Percentiles rank a stretch among this genome's conserved stretches.
phyloP scores from a whole-genome alignment of 2,329 filamentous ascomycete species.

The Sclerotinia nivalis region DNA sequence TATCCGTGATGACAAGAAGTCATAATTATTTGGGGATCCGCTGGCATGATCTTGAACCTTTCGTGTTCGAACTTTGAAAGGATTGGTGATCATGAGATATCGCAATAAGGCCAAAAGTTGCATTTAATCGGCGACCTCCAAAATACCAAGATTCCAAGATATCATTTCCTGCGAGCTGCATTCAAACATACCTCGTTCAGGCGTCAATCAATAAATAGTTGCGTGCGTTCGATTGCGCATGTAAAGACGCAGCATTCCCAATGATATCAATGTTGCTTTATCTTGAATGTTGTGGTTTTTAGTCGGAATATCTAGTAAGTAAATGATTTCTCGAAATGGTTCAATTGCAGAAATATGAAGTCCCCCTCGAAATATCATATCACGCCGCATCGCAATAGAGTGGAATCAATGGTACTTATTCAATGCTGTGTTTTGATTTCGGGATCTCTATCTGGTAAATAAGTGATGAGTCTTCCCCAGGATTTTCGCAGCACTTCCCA shows the following conservation, averaged over 20 bases:
- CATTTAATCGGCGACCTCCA: slow-evolving; percentile 10
- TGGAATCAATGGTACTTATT: neutral
- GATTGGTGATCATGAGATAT: slow-evolving; percentile 22
- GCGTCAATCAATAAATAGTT: slow-evolving; percentile 2
- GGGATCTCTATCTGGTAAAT: neutral
- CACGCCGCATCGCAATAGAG: neutral
- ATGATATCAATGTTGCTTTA: neutral
- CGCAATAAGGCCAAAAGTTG: slow-evolving; percentile 18
- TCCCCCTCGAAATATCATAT: neutral
- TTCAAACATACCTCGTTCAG: slow-evolving; percentile 1
- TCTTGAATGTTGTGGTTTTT: neutral
- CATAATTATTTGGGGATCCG: slow-evolving; percentile 22
- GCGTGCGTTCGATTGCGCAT: neutral
- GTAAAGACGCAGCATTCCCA: slow-evolving; percentile 1
- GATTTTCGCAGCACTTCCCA: neutral
- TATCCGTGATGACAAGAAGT: slow-evolving; percentile 24
- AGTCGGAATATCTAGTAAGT: neutral
- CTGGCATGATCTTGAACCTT: slow-evolving; percentile 22
- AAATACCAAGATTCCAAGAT: slow-evolving; percentile 7
- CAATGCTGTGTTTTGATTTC: slow-evolving; percentile 9
- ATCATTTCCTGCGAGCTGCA: slow-evolving; percentile 3
- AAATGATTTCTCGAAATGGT: neutral
- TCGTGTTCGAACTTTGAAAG: neutral
- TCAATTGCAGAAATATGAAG: neutral
- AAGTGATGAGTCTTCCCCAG: neutral